phyloP scores from a whole-genome alignment of 2,329 filamentous ascomycete genomes.

The Aspergillus ruber region DNA sequence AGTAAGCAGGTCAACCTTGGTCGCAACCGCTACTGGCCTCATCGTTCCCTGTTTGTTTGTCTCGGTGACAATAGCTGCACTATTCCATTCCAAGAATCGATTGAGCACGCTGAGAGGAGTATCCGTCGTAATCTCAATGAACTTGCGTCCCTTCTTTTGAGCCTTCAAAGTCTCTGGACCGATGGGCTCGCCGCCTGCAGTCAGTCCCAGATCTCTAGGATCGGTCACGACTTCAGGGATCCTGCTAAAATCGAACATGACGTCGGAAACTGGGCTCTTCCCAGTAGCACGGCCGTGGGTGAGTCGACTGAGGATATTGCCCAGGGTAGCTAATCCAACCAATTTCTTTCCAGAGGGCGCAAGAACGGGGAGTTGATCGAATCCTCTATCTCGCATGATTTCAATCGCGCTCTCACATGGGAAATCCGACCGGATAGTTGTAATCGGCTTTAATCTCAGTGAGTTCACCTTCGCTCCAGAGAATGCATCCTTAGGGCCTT shows the following conservation, averaged over 20 bases:
- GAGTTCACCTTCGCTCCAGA: constrained; percentile 70
- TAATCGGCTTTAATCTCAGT: constrained; percentile 87
- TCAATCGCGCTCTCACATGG: constrained; percentile 84
- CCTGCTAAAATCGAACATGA: constrained; percentile 95
- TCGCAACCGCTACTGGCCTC: constrained; percentile 84
- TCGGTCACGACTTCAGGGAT: constrained; percentile 89
- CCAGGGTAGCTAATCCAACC: constrained; percentile 87
- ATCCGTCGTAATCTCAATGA: constrained; percentile 89
- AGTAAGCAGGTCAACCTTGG: constrained; percentile 89
- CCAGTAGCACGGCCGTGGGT: constrained; percentile 72
- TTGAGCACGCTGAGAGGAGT: constrained; percentile 77
- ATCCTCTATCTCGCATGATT: constrained; percentile 96
- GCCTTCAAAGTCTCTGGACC: constrained; percentile 25
- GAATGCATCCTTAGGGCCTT: constrained; percentile 60
- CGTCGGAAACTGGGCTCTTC: constrained; percentile 67
- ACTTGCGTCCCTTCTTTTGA: constrained; percentile 56
- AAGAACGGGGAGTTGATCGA: constrained; percentile 93
- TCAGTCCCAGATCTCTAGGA: constrained; percentile 55
- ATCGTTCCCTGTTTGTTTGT: constrained; percentile 52
- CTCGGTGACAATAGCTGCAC: constrained; percentile 89
- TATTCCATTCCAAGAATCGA: constrained; percentile 97
- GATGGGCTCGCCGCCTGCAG: constrained; percentile 13
- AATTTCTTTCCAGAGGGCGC: constrained; percentile 63
- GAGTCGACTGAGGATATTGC: constrained; percentile 88
- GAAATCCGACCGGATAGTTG: constrained; percentile 66